These are phyloP conservation scores for Fonsecaea pugnacius DNA, from an alignment of 2,329 filamentous ascomycete genomes.

Conservation along the genomic window DNA sequence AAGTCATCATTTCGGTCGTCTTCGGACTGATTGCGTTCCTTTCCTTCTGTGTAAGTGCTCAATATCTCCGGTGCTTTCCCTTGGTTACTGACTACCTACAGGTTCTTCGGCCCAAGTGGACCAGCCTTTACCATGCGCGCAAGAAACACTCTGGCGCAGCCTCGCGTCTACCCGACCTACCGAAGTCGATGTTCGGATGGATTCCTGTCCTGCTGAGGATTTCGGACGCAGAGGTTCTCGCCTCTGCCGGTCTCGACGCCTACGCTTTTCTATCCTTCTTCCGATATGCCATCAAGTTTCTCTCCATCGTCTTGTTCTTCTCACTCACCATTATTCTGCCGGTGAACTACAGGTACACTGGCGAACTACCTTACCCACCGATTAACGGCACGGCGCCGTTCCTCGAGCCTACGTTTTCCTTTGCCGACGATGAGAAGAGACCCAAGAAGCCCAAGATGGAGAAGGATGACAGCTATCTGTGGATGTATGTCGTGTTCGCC, in stretches of 20 bases:
- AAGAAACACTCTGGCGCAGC: constrained; percentile 73
- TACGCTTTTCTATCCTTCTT: constrained; percentile 97
- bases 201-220: constrained; percentile 83
- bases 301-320: constrained; percentile 79
- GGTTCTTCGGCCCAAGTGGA: constrained; percentile 89
- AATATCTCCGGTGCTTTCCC: neutral
- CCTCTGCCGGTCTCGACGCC: constrained; percentile 89
- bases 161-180: constrained; percentile 73
- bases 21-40: constrained; percentile 51
- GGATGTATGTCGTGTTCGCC: constrained; percentile 93
- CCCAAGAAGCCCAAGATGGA: constrained; percentile 38
- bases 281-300: constrained; percentile 88
- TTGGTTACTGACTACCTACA: constrained; percentile 44
- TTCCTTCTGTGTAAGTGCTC: constrained; percentile 51
- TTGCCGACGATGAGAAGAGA: constrained; percentile 42
- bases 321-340: constrained; percentile 80
- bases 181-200: constrained; percentile 89
- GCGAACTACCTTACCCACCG: constrained; percentile 44
- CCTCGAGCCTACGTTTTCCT: constrained; percentile 10
- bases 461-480: constrained; percentile 66
- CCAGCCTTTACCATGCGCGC: constrained; percentile 83
- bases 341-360: constrained; percentile 72
- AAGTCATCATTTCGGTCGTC: constrained; percentile 50
- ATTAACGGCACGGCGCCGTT: constrained; percentile 31
- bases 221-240: constrained; percentile 84